Percentiles rank a stretch among this genome's conserved stretches.
Conservation (phyloP, 2,329 filamentous ascomycete genomes). For the Neophaeococcomyces aloes region DNA sequence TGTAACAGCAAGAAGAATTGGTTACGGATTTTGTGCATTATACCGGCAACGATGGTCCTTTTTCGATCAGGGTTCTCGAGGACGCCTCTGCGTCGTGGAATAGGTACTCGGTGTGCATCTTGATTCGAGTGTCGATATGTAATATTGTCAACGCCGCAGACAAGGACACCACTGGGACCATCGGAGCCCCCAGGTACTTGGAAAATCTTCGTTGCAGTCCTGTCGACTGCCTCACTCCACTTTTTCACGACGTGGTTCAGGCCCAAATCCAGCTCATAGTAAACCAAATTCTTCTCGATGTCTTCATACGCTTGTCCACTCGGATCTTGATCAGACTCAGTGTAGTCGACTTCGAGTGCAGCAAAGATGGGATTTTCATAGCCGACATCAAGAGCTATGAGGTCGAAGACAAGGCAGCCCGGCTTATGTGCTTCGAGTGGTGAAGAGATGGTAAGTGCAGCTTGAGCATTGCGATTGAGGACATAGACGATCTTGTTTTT, state of each 20-base stretch:
- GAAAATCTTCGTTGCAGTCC: slow-evolving; percentile 79
- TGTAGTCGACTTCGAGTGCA: slow-evolving; percentile 85
- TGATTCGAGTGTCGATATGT: slow-evolving; percentile 97
- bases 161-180: slow-evolving; percentile 86
- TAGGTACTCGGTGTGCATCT: slow-evolving; percentile 74
- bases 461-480: slow-evolving; percentile 86
- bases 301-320: slow-evolving; percentile 72
- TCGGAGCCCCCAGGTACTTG: slow-evolving; percentile 91
- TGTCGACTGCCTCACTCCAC: slow-evolving; percentile 89
- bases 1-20: slow-evolving; percentile 97
- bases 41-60: slow-evolving; percentile 73
- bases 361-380: slow-evolving; percentile 97
- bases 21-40: slow-evolving; percentile 95
- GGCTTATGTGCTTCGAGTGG: slow-evolving; percentile 92
- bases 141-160: slow-evolving; percentile 88
- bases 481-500: slow-evolving; percentile 99
- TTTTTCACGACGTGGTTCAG: slow-evolving; percentile 94
- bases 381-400: slow-evolving; percentile 84
- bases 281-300: slow-evolving; percentile 81
- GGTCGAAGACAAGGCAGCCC: slow-evolving; percentile 76
- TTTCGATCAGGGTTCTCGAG: slow-evolving; percentile 90
- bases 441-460: slow-evolving; percentile 91
- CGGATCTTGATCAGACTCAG: slow-evolving; percentile 80
- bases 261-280: slow-evolving; percentile 94
- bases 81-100: slow-evolving; percentile 74